These are phyloP conservation scores for Xylaria longipes DNA, from an alignment of 495 filamentous ascomycete species.

Conservation along the genomic window DNA sequence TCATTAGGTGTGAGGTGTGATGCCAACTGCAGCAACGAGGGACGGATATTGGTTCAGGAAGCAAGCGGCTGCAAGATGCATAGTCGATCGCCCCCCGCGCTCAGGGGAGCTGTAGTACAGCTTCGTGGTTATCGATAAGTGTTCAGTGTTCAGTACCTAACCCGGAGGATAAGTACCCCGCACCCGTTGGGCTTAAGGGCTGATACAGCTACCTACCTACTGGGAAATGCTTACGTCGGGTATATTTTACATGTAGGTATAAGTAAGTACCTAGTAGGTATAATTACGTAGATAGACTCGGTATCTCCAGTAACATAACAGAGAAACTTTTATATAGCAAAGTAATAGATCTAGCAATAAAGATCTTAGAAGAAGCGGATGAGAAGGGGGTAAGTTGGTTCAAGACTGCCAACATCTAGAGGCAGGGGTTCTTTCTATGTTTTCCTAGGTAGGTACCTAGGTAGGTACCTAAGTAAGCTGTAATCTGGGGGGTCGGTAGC, in stretches of 20 bases:
- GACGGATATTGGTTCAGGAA: constrained; percentile 2
- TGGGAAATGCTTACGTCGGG: neutral
- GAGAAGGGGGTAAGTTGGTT: neutral
- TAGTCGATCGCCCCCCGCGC: constrained; percentile 3
- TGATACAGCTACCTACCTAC: neutral
- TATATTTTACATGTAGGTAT: no score
- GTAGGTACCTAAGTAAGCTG: no score
- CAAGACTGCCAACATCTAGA: neutral
- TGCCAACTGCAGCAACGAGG: constrained; percentile 8
- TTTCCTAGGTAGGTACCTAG: neutral
- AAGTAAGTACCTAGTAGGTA: neutral
- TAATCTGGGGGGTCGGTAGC: neutral
- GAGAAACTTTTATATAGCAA: neutral
- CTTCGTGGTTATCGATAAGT: constrained; percentile 14
- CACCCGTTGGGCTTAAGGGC: neutral
- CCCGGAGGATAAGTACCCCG: constrained; percentile 6
- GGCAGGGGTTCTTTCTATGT: neutral
- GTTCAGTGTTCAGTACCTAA: constrained; percentile 3
- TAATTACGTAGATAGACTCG: neutral
- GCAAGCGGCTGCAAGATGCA: neutral
- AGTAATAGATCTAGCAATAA: neutral
- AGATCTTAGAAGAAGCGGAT: neutral
- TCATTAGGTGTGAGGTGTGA: constrained; percentile 15
- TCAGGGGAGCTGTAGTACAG: constrained; percentile 9
- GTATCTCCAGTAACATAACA: neutral